These are phyloP conservation scores for Hypomontagnella monticulosa DNA, from an alignment of 495 filamentous ascomycete genomes.

Conservation along the genomic window DNA sequence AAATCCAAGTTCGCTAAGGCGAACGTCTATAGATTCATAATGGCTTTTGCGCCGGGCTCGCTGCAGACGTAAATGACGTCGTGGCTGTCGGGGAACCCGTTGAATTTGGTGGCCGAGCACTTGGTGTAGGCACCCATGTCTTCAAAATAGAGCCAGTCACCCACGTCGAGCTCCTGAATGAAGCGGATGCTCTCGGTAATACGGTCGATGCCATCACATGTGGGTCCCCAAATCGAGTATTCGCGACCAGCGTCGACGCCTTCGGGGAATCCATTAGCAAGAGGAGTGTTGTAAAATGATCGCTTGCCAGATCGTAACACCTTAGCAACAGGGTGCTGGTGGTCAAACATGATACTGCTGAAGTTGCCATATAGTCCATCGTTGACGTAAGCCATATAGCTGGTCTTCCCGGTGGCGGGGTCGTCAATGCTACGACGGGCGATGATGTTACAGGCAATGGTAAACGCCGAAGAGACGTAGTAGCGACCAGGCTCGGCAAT, in stretches of 20 bases:
- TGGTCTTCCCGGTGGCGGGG: constrained; percentile 60
- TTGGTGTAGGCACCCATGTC: constrained; percentile 99
- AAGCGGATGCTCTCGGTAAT: constrained; percentile 81
- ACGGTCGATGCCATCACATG: constrained; percentile 96
- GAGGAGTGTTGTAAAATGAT: constrained; percentile 58
- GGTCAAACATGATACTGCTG: constrained; percentile 98
- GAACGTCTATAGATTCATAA: constrained; percentile 61
- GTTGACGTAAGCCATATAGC: constrained; percentile 97
- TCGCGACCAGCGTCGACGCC: constrained; percentile 55
- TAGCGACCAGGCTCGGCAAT: constrained; percentile 97
- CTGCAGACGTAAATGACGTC: constrained; percentile 94
- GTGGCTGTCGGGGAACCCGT: constrained; percentile 94
- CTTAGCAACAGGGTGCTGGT: constrained; percentile 88
- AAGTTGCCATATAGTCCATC: constrained; percentile 98
- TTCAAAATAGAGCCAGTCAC: constrained; percentile 98
- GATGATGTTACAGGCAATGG: constrained; percentile 91
- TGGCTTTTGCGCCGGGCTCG: constrained; percentile 83
- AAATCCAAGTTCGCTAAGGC: not conserved
- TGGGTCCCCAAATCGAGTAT: constrained; percentile 98
- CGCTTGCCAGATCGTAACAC: constrained; percentile 71
- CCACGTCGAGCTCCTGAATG: constrained; percentile 78
- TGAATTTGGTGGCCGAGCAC: constrained; percentile 97
- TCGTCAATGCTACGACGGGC: constrained; percentile 85
- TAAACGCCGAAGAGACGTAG: constrained; percentile 93
- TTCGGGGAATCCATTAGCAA: constrained; percentile 49